Percentiles rank a stretch among this genome's conserved stretches.
These are phyloP conservation scores for Rhododendron simsii DNA, from an alignment of 148 eudicot genomes.

Conservation along the genomic window DNA sequence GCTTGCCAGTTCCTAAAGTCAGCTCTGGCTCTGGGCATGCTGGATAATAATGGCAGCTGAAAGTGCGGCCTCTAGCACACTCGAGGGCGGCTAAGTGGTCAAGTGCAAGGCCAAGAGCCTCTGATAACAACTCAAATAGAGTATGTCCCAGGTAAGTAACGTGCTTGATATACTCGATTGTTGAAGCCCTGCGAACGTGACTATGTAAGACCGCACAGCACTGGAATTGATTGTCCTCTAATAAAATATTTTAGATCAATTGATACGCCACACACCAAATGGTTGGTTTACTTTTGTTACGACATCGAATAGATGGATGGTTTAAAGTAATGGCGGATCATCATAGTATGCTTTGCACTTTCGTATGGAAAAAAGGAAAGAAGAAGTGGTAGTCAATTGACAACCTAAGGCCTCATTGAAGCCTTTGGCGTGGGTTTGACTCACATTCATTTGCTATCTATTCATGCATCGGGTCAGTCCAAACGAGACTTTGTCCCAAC, in stretches of 20 bases:
- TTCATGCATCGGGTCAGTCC: too few species aligned
- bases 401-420: too few species aligned
- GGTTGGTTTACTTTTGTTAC: not conserved
- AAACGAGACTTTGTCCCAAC: too few species aligned
- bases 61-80: not conserved
- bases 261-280: not conserved
- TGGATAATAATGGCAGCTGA: conserved; percentile 1
- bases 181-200: not conserved
- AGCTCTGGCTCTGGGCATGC: conserved; percentile 16
- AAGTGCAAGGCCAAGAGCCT: not conserved
- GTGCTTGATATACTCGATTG: not conserved
- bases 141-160: not conserved
- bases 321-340: not conserved
- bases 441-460: too few species aligned
- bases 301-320: not conserved
- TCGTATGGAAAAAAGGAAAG: too few species aligned
- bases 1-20: conserved; percentile 3
- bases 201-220: not conserved
- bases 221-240: not conserved
- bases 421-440: too few species aligned
- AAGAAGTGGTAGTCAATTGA: too few species aligned
- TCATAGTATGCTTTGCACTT: not conserved
- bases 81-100: not conserved
- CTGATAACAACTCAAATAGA: conserved; percentile 7
- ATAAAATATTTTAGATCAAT: not conserved